Conservation (phyloP, 805 yeast species). For the Kregervanrija fluxuum region DNA sequence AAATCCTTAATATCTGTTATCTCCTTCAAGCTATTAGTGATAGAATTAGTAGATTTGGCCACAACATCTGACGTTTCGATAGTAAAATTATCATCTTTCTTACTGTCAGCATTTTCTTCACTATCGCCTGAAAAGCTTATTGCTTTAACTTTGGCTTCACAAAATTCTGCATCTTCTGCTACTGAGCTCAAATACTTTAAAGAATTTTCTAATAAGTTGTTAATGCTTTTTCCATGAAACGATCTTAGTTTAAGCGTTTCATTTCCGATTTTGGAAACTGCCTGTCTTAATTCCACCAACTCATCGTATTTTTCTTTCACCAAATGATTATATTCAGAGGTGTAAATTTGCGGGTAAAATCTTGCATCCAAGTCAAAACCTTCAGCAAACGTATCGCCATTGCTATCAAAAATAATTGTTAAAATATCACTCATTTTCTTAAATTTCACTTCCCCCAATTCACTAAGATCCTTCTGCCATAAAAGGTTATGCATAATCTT, state of each 20-base stretch:
- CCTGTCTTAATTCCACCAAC: constrained; percentile 4
- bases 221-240: constrained; percentile 27
- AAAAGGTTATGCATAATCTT: constrained; percentile 26
- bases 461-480: constrained; percentile 25
- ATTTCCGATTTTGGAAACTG: constrained; percentile 8
- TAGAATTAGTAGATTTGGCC: neutral
- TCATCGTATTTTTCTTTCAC: constrained; percentile 14
- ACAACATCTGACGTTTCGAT: constrained; percentile 1
- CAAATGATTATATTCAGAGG: constrained; percentile 21
- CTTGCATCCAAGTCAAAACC: constrained; percentile 25
- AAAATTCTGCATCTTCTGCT: neutral
- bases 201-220: constrained; percentile 19
- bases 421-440: constrained; percentile 27
- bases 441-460: constrained; percentile 16
- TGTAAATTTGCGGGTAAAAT: constrained; percentile 35
- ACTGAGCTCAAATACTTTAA: constrained; percentile 15
- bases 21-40: constrained; percentile 16
- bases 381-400: constrained; percentile 21
- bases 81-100: constrained; percentile 2
- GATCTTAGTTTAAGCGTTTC: constrained; percentile 21
- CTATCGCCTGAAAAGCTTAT: no score
- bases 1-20: constrained; percentile 12
- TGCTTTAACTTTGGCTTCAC: neutral
- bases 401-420: constrained; percentile 26
- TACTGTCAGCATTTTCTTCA: constrained; percentile 2